Percentiles rank a stretch among this genome's conserved stretches.
These are phyloP conservation scores for Pseudogymnoascus sp. DNA, from an alignment of 2,329 filamentous ascomycete genomes.

Conservation along the genomic window DNA sequence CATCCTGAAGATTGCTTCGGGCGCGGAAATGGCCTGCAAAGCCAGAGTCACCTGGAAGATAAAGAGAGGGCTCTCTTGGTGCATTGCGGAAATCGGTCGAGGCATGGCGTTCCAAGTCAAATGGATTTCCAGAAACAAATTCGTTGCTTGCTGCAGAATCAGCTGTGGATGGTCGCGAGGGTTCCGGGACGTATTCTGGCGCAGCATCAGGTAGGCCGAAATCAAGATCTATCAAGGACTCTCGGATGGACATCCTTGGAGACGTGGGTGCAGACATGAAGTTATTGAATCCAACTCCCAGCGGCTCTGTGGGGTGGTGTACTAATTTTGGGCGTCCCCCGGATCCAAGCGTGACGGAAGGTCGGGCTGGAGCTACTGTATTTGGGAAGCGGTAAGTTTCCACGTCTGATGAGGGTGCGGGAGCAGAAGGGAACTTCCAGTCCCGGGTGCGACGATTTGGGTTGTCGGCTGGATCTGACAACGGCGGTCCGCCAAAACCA, in stretches of 20 bases:
- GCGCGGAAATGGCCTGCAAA: constrained; percentile 30
- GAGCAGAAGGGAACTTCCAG: constrained; percentile 51
- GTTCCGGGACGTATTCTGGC: constrained; percentile 47
- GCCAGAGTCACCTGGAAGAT: constrained; percentile 52
- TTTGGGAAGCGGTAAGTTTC: constrained; percentile 47
- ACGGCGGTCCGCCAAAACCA: constrained; percentile 43
- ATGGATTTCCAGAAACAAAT: constrained; percentile 48
- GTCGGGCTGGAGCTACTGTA: constrained; percentile 27
- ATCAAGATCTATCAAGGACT: constrained; percentile 45
- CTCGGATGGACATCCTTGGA: constrained; percentile 21
- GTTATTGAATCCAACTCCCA: constrained; percentile 18
- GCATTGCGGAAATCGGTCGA: constrained; percentile 40
- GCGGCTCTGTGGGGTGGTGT: constrained; percentile 47
- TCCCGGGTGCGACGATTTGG: constrained; percentile 45
- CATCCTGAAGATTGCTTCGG: constrained; percentile 18
- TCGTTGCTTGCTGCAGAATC: constrained; percentile 54
- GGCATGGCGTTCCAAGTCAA: constrained; percentile 56
- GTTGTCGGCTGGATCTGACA: constrained; percentile 52
- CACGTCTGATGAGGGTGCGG: constrained; percentile 46
- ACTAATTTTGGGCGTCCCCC: constrained; percentile 39
- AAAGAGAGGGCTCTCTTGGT: constrained; percentile 36
- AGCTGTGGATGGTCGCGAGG: constrained; percentile 48
- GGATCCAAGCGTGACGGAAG: constrained; percentile 24
- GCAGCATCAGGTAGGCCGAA: constrained; percentile 43
- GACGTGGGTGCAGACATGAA: constrained; percentile 12